Base-by-base conservation (phyloP, 495 filamentous ascomycete species). In the Evernia prunastri region DNA sequence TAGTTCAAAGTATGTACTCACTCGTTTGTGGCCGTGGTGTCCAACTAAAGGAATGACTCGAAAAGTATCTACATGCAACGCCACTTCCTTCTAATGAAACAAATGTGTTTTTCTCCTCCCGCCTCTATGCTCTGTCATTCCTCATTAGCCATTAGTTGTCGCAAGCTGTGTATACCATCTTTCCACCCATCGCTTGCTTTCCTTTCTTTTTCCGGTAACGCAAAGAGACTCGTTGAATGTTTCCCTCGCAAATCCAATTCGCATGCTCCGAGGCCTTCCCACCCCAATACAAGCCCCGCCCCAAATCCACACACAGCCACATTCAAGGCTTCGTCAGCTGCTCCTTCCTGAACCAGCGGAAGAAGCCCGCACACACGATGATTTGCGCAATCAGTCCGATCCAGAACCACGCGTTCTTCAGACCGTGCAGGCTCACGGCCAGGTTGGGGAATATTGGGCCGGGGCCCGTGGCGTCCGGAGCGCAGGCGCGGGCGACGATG, bases 341-440 rank as follows among this genome's bases (percentile, higher is more conserved):
- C 72, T 86, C 84, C 77, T 85, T 86, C 47, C 84, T 71, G 73
- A 87, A 84, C 71, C 86, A 86, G 72, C 76, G 76, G 61, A 85
- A 80, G 72, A 84, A 87, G 0, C 85, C 82, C 15, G 82, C 66
- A 60, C 85, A 87, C 62, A 90, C 84, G 29, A 81, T 72, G 57
- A 86, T 66, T 71, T 91, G 88, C 59, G 82, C 77, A 4, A 81
- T 53, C 10, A 90, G 66, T 33, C 80, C 83, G 65, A 88, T 73
- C 86, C 87, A 91, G 70, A 90, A 91, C 75, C 79, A 84, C 31
- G 80, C 77, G 61, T 83, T 82, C 3, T 73, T 78, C 33, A 88
- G 62, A 6, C 84, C 81, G 20, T 76, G 56, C 35, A 73, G 57
- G 6, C 75, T 77, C 47, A 77, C 68, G 15, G 79, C 78, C 64